Evolutionary conservation across 164 flowering plant genomes (phyloP), one percentile per base, ranked within the genome.

Genomic region (Umbellularia californica): DNA sequence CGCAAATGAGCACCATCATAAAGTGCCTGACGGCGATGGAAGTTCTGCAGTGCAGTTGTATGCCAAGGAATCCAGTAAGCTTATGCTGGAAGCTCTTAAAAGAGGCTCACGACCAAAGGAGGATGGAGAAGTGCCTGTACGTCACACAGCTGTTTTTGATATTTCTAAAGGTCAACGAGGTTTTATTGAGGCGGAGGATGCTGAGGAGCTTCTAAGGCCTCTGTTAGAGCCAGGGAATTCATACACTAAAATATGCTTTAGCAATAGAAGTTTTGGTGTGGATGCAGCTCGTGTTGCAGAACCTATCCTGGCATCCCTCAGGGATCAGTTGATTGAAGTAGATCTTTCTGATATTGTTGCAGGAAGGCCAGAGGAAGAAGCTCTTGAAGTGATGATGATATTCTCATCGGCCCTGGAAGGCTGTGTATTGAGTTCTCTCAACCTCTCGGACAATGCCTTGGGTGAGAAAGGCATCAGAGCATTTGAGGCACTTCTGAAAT

Each of bases 391-490:
- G 68, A 94, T 94, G 95, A 81, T 72, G 22, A 85, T 91, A 28
- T 90, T 94, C 70, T 83, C 98, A 20, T 72, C 77, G 19, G 90
- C 94, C 14, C 74, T 94, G 77, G 92, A 90, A 78, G 97, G 94
- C 50, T 87, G 88, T 75, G 28, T 78, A 2, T 75, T 94, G 84
- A 90, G 71, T 74, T 86, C 80, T 77, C 82, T 94, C 68, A 80
- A 94, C 77, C 88, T 94, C 63, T 94, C 98, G 10, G 81, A 94
- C 75, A 94, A 94, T 84, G 98, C 97, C 33, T 77, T 94, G 81
- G 97, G 98, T 35, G 97, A 94, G 83, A 95, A 92, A 82, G 99
- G 99, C 78, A 89, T 95, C 30, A 77, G 96, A 78, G 98, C 98
- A 23, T 95, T 95, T 82, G 88, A 72, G 33, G 80, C 87, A 19